Evolutionary conservation across 495 filamentous ascomycete species (phyloP).

Genomic region (Cryomyces antarcticus): DNA sequence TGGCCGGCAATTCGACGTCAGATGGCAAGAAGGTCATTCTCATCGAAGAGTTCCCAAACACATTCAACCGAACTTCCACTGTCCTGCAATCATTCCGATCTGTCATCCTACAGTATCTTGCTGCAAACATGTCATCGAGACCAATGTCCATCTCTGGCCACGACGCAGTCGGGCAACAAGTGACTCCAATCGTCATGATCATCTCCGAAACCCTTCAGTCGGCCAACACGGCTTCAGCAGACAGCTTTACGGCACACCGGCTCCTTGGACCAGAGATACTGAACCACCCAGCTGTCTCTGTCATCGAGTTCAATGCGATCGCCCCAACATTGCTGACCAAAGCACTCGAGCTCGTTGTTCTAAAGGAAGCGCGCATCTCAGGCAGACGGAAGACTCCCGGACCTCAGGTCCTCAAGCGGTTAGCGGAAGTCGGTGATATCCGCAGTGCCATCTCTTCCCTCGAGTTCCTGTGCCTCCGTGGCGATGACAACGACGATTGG

Average conservation of each 20-base stretch:
- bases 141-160: conserved; percentile 13
- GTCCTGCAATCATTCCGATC: conserved; percentile 53
- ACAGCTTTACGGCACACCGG: conserved; percentile 78
- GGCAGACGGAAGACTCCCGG: conserved; percentile 46
- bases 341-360: conserved; percentile 56
- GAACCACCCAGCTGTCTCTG: conserved; percentile 48
- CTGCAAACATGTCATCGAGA: conserved; percentile 28
- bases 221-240: conserved; percentile 51
- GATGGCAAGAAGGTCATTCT: conserved; percentile 41
- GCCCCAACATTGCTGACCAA: conserved; percentile 72
- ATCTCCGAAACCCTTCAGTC: conserved; percentile 72
- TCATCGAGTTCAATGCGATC: conserved; percentile 82
- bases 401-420: conserved; percentile 45
- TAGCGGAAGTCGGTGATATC: conserved; percentile 76
- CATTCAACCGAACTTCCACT: conserved; percentile 45
- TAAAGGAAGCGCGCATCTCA: conserved; percentile 58
- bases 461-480: conserved; percentile 72
- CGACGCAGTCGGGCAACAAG: conserved; percentile 10
- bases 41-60: conserved; percentile 88
- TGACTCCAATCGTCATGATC: conserved; percentile 68
- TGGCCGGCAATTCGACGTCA: conserved; percentile 13
- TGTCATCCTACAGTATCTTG: conserved; percentile 54
- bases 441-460: conserved; percentile 75
- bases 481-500: conserved; percentile 43
- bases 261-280: conserved; percentile 71